Evolutionary conservation across 305 asterid species (phyloP).

Genomic region (Solanum chacoense): DNA sequence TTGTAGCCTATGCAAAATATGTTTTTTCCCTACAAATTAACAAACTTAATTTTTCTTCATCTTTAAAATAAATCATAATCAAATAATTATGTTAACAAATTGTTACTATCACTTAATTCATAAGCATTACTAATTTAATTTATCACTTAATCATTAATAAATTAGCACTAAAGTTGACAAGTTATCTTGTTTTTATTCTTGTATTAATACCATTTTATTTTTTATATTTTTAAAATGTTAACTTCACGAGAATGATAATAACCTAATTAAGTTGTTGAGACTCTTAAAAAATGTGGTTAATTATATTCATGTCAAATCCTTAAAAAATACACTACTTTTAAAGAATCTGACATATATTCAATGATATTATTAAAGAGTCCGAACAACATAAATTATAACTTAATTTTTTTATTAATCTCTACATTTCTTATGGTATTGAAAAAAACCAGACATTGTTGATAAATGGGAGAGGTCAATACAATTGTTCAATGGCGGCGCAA

Average conservation of each 20-base stretch:
- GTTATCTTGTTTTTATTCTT: neutral
- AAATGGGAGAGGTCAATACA: constrained; percentile 85
- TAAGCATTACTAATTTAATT: neutral
- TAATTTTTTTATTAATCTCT: neutral
- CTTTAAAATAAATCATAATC: neutral
- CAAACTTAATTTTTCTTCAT: neutral
- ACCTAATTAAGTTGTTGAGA: neutral
- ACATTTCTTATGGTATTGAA: neutral
- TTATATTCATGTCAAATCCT: neutral
- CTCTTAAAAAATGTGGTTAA: neutral
- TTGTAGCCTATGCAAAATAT: neutral
- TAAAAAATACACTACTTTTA: neutral
- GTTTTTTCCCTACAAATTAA: neutral
- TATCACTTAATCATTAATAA: neutral
- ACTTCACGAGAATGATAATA: neutral
- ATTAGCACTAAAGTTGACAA: neutral
- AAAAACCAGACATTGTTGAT: constrained; percentile 39
- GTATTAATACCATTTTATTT: too few species aligned
- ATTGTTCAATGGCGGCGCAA: constrained; percentile 57
- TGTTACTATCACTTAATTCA: neutral
- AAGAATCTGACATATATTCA: neutral
- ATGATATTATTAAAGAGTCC: neutral
- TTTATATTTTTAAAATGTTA: neutral
- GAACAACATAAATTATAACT: neutral
- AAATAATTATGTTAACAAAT: neutral